Evolutionary conservation across 495 filamentous ascomycete species (phyloP), one percentile per base, ranked within the genome.

Genomic region (Xylaria nigripes): DNA sequence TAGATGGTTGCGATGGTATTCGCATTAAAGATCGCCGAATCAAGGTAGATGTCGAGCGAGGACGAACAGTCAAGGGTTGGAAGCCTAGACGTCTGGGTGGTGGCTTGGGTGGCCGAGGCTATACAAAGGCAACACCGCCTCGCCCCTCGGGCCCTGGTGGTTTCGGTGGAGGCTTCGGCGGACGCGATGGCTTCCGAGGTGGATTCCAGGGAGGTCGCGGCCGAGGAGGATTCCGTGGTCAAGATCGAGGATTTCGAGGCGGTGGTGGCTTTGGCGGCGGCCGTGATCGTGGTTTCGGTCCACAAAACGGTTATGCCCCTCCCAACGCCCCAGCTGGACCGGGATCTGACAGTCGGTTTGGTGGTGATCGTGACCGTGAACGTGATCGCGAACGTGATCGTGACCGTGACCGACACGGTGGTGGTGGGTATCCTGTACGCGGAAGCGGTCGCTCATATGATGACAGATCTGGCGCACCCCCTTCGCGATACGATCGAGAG

Each of bases 31-130:
- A 91, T 61, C 84, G 93, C 60, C 84, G 86, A 49, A 87, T 96
- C 57, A 80, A 94, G 64, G 90, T 98, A 54, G 93, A 98, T 70
- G 92, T 96, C 46, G 93, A 98, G 70, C 86, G 94, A 65, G 94
- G 93, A 57, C 86, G 93, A 51, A 96, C 93, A 32, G 89, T 95
- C 43, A 87, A 87, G 63, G 90, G 87, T 44, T 98, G 93, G 93
- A 89, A 87, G 65, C 93, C 93, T 50, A 83, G 87, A 48, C 89
- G 93, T 32, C 86, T 92, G 41, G 93, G 92, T 50, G 93, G 93
- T 61, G 94, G 94, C 25, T 78, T 96, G 13, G 93, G 94, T 34
- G 90, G 90, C 29, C 86, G 92, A 59, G 86, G 88, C 38, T 96
- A 97, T 71, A 96, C 92, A 29, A 95, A 94, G 69, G 80, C 85